Percentiles rank a stretch among this genome's conserved stretches.
phyloP scores from a whole-genome alignment of 441 rosid genomes.

The Mallotus japonicus region DNA sequence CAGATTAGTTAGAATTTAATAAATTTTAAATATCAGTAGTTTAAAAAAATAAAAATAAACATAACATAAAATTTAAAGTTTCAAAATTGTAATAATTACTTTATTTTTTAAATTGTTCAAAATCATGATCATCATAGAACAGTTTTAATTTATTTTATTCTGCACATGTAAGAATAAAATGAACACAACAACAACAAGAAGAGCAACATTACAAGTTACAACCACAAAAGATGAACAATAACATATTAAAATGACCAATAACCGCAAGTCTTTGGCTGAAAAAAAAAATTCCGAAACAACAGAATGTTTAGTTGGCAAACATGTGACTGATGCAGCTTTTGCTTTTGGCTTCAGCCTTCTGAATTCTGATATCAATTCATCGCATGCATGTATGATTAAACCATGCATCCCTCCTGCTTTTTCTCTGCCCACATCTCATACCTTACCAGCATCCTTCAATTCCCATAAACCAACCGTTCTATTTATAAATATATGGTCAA shows the following conservation, averaged over 20 bases:
- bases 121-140: too few relatives aligned
- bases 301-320: slow-evolving; percentile 40
- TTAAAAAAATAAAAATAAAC: too few relatives aligned
- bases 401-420: neutral
- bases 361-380: too few relatives aligned
- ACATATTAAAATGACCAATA: neutral
- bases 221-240: neutral
- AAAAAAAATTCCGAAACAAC: neutral
- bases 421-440: too few relatives aligned
- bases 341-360: slow-evolving; percentile 5
- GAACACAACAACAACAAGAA: neutral
- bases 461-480: neutral
- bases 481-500: neutral
- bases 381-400: neutral
- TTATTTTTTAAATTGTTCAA: too few relatives aligned
- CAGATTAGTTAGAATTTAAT: too few relatives aligned
- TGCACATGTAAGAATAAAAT: too few relatives aligned
- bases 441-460: neutral
- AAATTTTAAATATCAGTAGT: too few relatives aligned
- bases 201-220: neutral
- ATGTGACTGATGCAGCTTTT: slow-evolving; percentile 46
- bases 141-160: too few relatives aligned
- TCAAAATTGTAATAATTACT: too few relatives aligned
- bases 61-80: too few relatives aligned
- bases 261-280: neutral